Evolutionary conservation across 352 stramenopile species (phyloP).

Genomic region (Peronospora tabacina): DNA sequence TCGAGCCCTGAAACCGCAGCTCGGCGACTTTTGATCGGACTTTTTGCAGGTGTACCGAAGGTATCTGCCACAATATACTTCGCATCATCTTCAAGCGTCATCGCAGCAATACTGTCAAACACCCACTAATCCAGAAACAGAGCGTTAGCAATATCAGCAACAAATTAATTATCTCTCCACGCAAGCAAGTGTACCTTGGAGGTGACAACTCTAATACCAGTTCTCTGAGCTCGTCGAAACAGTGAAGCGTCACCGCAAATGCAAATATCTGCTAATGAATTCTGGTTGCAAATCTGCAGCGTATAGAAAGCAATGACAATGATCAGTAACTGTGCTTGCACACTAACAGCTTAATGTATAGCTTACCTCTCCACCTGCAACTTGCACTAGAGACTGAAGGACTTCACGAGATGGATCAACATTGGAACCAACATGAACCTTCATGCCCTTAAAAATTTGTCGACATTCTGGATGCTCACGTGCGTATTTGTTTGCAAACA

Average conservation of each 20-base stretch:
- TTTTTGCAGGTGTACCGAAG: conserved; percentile 10
- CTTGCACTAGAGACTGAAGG: conserved; percentile 64
- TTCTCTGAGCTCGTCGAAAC: conserved; percentile 47
- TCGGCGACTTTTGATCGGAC: conserved; percentile 11
- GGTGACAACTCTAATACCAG: conserved; percentile 48
- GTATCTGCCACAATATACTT: conserved; percentile 22
- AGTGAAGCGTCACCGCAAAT: conserved; percentile 61
- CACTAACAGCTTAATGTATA: neutral
- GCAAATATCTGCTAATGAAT: conserved; percentile 51
- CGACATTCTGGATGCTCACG: conserved; percentile 39
- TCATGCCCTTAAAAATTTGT: conserved; percentile 53
- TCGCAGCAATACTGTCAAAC: conserved; percentile 65
- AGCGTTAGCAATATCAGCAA: conserved; percentile 2
- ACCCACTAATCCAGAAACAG: conserved; percentile 38
- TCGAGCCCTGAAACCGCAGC: conserved; percentile 22
- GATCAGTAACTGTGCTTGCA: neutral
- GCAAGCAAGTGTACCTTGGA: conserved; percentile 39
- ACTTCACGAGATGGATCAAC: conserved; percentile 67
- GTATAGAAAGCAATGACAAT: conserved; percentile 4
- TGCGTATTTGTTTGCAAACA: conserved; percentile 42
- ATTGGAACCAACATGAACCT: conserved; percentile 67
- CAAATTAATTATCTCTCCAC: neutral
- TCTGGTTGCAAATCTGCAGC: conserved; percentile 62
- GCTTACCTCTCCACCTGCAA: conserved; percentile 60
- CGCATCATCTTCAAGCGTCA: conserved; percentile 48